Evolutionary conservation across 768 basidiomycete species (phyloP), one percentile per base, ranked within the genome.

Genomic region (Trametes cinnabarina): DNA sequence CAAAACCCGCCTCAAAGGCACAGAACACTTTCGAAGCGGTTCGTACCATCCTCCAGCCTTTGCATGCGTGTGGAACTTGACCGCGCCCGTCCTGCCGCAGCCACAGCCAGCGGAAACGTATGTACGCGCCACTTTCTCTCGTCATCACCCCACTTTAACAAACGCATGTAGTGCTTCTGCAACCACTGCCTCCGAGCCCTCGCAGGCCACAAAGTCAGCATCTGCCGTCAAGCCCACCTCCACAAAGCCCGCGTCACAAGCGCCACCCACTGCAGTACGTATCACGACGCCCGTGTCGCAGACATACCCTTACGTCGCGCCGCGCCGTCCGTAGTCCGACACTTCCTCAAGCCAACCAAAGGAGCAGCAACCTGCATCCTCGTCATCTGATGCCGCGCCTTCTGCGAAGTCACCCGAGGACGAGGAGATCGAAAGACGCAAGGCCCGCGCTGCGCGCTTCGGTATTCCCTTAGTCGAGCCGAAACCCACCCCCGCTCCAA

Each of bases 391-490:
- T 2, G 25, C 59, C 3, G 30, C 30, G 12, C 30, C 30, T 1
- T 12, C 62, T 19, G 17, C 63, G 2, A 41, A 62, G 48, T 9
- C 67, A 4, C 11, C 41, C 1, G 75, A 68, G 22, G 84, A 86
- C 57, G 55, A 71, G 23, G 87, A 88, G 51, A 69, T 77, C 10
- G 84, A 80, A 62, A 85, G 77, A 64, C 82, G 84, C 51, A 82
- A 74, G 66, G 74, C 77, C 41, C 82, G 88, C 40, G 87, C 87
- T 5, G 84, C 76, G 17, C 82, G 88, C n/a, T 89, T 90, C 62
- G 85, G 85, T 30, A 83, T 86, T n/a, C 80, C 85, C 3, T 65
- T 86, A 8, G 80, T 86, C 9, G 75, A 76, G 47, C 76, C 80
- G 25, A 69, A 71, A 47, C 52, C 67, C 39, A 62, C 68, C 54